phyloP scores from a whole-genome alignment of 495 filamentous ascomycete genomes.

The Trichoderma virens region DNA sequence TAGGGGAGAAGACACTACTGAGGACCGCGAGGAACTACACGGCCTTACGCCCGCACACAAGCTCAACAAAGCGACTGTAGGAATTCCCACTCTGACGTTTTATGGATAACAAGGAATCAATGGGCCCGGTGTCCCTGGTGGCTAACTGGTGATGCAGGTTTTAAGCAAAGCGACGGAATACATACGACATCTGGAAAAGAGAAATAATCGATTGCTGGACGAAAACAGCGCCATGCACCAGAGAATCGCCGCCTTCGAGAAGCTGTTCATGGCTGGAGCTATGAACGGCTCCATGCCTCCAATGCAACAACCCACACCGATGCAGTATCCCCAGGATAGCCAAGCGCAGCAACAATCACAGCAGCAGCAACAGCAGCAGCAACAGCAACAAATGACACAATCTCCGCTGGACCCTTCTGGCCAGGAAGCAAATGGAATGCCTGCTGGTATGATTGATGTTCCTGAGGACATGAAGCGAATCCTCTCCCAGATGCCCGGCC shows the following conservation, averaged over 20 bases:
- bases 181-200: conserved; percentile 85
- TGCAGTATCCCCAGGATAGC: conserved; percentile 37
- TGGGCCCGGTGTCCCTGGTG: neutral
- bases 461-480: conserved; percentile 72
- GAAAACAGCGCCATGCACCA: conserved; percentile 71
- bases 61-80: conserved; percentile 86
- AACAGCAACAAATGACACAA: conserved; percentile 18
- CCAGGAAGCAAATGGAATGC: conserved; percentile 24
- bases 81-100: conserved; percentile 14
- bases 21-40: conserved; percentile 70
- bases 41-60: conserved; percentile 78
- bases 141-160: conserved; percentile 35
- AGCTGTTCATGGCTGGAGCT: conserved; percentile 53
- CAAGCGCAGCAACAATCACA: conserved; percentile 9
- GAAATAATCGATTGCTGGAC: conserved; percentile 70
- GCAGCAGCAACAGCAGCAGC: conserved; percentile 1
- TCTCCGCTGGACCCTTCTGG: conserved; percentile 17
- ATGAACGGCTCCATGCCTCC: conserved; percentile 44
- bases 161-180: conserved; percentile 94
- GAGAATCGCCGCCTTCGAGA: conserved; percentile 60
- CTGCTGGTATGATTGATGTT: conserved; percentile 67
- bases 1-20: conserved; percentile 57
- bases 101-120: neutral
- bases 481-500: conserved; percentile 37
- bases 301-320: conserved; percentile 37